These are phyloP conservation scores for Cucurbita maxima DNA, from an alignment of 306 rosid genomes.

Conservation along the genomic window DNA sequence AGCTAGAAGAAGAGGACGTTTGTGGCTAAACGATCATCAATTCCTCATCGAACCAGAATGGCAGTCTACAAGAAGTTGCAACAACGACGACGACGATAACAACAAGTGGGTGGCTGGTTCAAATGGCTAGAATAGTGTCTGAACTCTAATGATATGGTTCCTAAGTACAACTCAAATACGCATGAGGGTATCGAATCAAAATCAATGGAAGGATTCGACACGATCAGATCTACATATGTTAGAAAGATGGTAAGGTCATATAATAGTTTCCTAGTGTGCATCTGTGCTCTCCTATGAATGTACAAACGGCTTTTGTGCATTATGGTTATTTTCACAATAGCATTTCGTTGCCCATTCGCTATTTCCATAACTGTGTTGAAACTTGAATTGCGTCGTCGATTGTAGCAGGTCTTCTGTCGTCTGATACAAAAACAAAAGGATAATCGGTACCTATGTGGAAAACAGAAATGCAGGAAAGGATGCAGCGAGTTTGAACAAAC, in stretches of 20 bases:
- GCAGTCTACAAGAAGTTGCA: background rate
- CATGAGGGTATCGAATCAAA: background rate
- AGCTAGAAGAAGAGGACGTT: background rate
- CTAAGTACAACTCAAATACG: conserved; percentile 22
- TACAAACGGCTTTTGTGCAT: conserved; percentile 36
- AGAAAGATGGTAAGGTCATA: conserved; percentile 24
- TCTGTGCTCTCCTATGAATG: conserved; percentile 32
- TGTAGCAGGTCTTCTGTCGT: conserved; percentile 24
- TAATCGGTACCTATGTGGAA: conserved; percentile 4
- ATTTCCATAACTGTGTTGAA: conserved; percentile 19
- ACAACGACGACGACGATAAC: too few relatives aligned
- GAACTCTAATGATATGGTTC: background rate
- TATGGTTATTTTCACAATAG: conserved; percentile 14
- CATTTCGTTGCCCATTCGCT: conserved; percentile 4
- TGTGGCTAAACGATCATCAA: background rate
- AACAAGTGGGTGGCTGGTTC: background rate
- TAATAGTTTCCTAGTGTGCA: conserved; percentile 30
- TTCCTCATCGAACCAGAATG: background rate
- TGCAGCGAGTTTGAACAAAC: background rate
- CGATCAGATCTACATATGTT: conserved; percentile 14
- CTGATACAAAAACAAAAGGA: conserved; percentile 13
- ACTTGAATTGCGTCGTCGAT: conserved; percentile 16
- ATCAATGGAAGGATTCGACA: background rate
- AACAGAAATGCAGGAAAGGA: background rate
- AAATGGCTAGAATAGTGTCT: background rate